Base-by-base conservation (phyloP, 164 flowering plant genomes). In the Vitis cinerea region DNA sequence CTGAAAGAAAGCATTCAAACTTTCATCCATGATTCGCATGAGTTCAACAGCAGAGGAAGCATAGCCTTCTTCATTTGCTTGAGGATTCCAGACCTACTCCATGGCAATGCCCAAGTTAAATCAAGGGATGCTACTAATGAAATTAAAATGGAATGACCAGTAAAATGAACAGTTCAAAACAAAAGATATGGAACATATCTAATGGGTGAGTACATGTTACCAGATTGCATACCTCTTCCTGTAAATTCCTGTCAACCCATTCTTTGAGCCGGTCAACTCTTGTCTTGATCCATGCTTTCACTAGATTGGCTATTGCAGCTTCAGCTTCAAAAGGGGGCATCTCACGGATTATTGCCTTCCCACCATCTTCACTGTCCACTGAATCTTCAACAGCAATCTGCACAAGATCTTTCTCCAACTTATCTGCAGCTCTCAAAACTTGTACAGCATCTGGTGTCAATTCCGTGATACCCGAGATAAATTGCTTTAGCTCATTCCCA, bases 341-440 rank as follows among this genome's bases (percentile, higher is more conserved):
- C 84, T 95, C 98, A 11, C 90, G 86, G 37, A 95, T 91, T 72
- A 93, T 84, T 54, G 89, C 85, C 81, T 93, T 95, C 48, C 99
- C 99, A 65, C 98, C 97, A 84, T 95, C 99, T 13, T 95, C 99
- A 74, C 99, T 89, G 66, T 93, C 97, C 49, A 88, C 96, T 49
- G 99, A 80, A 79, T 95, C 99, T 75, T 91, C 94, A 27, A 95
- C 98, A 8, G 97, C 99, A 77, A 93, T 91, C 75, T 87, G 90
- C 31, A 95, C 98, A 13, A 95, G 92, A 78, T 88, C 92, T 72
- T 90, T 85, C 80, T 95, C 99, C 82, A 95, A 76, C 72, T 87
- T 90, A 75, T 93, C 92, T 3, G 99, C 97, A 66, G 97, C 88
- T 78, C 87, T 81, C 68, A 95, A 75, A n/a, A 95, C 94, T 81